Percentiles rank a stretch among this genome's conserved stretches.
These are phyloP conservation scores for Bryoglossum gracile DNA, from an alignment of 495 filamentous ascomycete genomes.

Conservation along the genomic window DNA sequence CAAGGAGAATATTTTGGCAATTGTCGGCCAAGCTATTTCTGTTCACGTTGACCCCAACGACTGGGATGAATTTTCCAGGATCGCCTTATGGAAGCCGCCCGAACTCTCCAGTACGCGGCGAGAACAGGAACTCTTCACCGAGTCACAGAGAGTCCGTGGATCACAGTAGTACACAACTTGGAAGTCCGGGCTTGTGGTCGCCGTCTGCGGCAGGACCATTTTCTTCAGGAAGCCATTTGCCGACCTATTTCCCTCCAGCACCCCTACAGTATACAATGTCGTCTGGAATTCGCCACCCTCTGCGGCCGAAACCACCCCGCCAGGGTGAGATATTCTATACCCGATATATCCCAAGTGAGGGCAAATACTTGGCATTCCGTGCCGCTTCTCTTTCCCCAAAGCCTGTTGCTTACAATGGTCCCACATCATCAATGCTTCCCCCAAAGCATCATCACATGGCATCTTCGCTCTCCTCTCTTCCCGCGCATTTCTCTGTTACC, in stretches of 20 bases:
- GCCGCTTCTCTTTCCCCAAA: conserved; percentile 55
- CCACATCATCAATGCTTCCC: conserved; percentile 26
- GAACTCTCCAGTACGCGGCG: conserved; percentile 23
- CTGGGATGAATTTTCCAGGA: conserved; percentile 45
- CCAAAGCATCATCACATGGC: conserved; percentile 3
- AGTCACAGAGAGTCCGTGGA: conserved; percentile 14
- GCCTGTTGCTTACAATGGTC: conserved; percentile 47
- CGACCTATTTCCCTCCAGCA: conserved; percentile 82
- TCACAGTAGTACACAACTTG: not conserved
- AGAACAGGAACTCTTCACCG: conserved; percentile 18
- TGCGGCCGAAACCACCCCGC: conserved; percentile 80
- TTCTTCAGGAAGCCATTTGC: conserved; percentile 69
- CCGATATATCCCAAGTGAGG: conserved; percentile 73
- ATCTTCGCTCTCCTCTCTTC: conserved; percentile 27
- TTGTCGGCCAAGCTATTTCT: conserved; percentile 79
- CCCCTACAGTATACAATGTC: conserved; percentile 77
- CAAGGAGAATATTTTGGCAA: conserved; percentile 83
- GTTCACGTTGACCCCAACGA: conserved; percentile 67
- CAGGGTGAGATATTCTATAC: conserved; percentile 87
- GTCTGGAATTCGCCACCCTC: conserved; percentile 72
- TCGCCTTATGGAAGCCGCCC: conserved; percentile 45
- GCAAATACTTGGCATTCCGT: conserved; percentile 83
- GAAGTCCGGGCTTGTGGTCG: conserved; percentile 18
- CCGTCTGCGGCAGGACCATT: conserved; percentile 54
- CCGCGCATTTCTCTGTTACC: conserved; percentile 21